Evolutionary conservation across 306 rosid genomes (phyloP), one percentile per base, ranked within the genome.

Genomic region (Castanea sativa): DNA sequence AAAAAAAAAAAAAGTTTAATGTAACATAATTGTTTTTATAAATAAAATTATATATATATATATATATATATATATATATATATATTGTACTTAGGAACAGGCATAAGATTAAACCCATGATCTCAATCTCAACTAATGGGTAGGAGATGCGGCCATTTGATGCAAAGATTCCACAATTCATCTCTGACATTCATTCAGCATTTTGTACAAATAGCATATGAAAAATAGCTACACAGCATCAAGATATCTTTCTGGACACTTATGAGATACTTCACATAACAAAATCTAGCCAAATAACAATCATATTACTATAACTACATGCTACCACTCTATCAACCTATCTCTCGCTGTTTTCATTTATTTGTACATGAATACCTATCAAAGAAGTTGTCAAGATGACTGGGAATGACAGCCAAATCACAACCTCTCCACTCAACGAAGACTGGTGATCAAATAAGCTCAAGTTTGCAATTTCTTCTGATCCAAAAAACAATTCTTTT

Each of bases 401-500:
- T 69, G 29, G 75, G 81, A 61, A 80, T 80, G 80, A 71, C 43
- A 75, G 79, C 35, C 30, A 86, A 81, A 80, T 64, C 84, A 87
- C 45, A 76, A 71, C 64, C 76, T 14, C 15, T 23, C 19, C 59
- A 73, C 55, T 76, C 35, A 33, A 75, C 32, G 69, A 56, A 78
- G 32, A 55, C 33, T 53, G 38, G 58, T 69, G 82, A 85, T 65
- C 77, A 81, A 76, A 81, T 85, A 64, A 78, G 83, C 85, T 70
- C 79, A 85, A 78, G 77, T 61, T 77, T 76, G 35, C 52, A 41
- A 64, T 16, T 27, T 55, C 30, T 67, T 20, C 57, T 49, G 19
- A 59, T 29, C 12, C 2, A n/a, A 33, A 27, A 27, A 45, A 4
- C 30, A 21, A 57, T 56, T 56, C 55, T 2, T 52, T 61, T 20